Percentiles rank a stretch among this genome's conserved stretches.
These are phyloP conservation scores for Stachybotrys echinatus DNA, from an alignment of 2,329 filamentous ascomycete genomes.

Conservation along the genomic window DNA sequence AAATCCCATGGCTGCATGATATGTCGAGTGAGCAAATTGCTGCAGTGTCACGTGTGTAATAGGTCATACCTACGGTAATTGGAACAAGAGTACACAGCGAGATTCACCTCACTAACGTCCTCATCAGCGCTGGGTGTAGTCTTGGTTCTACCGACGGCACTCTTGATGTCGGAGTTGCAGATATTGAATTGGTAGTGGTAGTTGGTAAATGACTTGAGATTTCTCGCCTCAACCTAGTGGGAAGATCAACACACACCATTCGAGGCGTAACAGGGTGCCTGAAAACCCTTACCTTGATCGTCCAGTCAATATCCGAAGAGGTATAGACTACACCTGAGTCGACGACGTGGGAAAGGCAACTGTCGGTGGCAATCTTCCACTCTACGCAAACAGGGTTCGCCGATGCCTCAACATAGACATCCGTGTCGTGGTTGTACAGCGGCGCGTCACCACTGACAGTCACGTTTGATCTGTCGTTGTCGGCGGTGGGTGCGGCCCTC, in stretches of 20 bases:
- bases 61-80: constrained; percentile 45
- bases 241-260: background rate
- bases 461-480: constrained; percentile 30
- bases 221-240: constrained; percentile 55
- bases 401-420: constrained; percentile 23
- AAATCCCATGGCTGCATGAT: constrained; percentile 32
- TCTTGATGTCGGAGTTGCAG: constrained; percentile 57
- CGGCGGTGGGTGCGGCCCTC: constrained; percentile 36
- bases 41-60: background rate
- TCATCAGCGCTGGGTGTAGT: constrained; percentile 58
- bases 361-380: constrained; percentile 48
- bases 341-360: constrained; percentile 38
- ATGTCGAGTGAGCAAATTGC: background rate
- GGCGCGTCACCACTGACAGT: constrained; percentile 36
- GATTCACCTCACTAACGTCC: constrained; percentile 49
- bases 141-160: constrained; percentile 63
- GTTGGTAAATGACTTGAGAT: constrained; percentile 55
- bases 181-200: constrained; percentile 69
- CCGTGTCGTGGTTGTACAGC: constrained; percentile 42
- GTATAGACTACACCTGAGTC: constrained; percentile 60
- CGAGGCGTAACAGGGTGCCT: accelerated
- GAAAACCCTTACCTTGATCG: constrained; percentile 53
- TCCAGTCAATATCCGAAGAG: constrained; percentile 70
- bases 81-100: constrained; percentile 67
- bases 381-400: constrained; percentile 59